Evolutionary conservation across 1,284 basidiomycete genomes (phyloP), one percentile per base, ranked within the genome.

Genomic region (Fomitopsis schrenkii): DNA sequence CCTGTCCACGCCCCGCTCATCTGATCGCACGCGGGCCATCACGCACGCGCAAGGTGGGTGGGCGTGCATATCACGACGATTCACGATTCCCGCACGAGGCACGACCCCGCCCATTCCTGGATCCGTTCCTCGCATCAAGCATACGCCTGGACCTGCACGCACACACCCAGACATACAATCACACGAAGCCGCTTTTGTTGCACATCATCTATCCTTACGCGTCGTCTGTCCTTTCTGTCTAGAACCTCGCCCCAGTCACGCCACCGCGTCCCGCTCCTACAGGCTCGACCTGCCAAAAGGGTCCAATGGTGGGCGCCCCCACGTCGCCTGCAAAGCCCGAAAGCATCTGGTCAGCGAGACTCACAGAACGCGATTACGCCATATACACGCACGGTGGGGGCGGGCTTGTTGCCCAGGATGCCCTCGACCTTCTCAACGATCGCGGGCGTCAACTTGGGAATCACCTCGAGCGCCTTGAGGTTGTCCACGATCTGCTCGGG

Each of bases 391-490:
- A 79, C 77, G 59, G 64, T 61, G 22, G 70, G 63, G 28, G 64
- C 69, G 22, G 83, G 83, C 66, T 77, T 79, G 66, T 80, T 83
- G 3, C 76, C 79, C 60, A 91, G 72, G 57, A 92, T 87, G 48
- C 77, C 75, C 67, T 91, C 88, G 62, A 92, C 87, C 76, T 84
- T 83, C 60, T 79, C 78, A 70, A 88, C 71, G 35, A 91, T 75
- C 62, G 84, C 85, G 15, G 83, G 80, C 1, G 85, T 88, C 57
- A 93, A 72, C 75, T 88, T 90, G 50, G 86, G 85, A 58, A 91
- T 72, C 54, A 91, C 79, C 48, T 90, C 84, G 60, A 94, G 76
- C 28, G 88, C 87, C 71, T 86, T 85, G 63, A 91, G 76, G 76
- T 91, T 91, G 67, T 91, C 86, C 41, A 80, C 65, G 63, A 91